Percentiles rank a stretch among this genome's conserved stretches.
Conservation (phyloP, 2,329 filamentous ascomycete species). For the Ceratocystis cacaofunesta region DNA sequence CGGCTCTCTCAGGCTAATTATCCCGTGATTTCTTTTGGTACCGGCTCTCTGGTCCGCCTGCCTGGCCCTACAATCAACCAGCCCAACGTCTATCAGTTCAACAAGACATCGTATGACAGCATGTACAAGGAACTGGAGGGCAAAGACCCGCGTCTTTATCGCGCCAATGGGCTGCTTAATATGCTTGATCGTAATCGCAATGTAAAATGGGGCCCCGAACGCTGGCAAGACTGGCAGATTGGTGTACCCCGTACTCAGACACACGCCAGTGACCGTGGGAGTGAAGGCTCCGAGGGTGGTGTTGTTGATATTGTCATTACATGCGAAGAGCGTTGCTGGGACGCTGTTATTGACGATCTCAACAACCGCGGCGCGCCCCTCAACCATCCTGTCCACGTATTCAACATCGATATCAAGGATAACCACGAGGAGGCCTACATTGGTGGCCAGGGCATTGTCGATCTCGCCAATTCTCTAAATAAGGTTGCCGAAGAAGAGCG, state of each 20-base stretch:
- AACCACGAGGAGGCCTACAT: slow-evolving; percentile 93
- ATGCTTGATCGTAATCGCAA: slow-evolving; percentile 87
- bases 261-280: slow-evolving; percentile 60
- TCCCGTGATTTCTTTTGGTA: slow-evolving; percentile 96
- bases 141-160: slow-evolving; percentile 79
- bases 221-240: slow-evolving; percentile 94
- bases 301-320: slow-evolving; percentile 91
- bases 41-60: slow-evolving; percentile 81
- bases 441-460: slow-evolving; percentile 80
- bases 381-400: slow-evolving; percentile 89
- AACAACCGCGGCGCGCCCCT: slow-evolving; percentile 71
- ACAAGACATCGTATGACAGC: slow-evolving; percentile 83
- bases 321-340: slow-evolving; percentile 96
- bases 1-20: slow-evolving; percentile 74
- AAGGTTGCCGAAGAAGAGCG: slow-evolving; percentile 64
- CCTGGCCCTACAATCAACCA: slow-evolving; percentile 83
- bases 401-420: slow-evolving; percentile 97
- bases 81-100: slow-evolving; percentile 97
- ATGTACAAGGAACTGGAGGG: slow-evolving; percentile 83
- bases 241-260: slow-evolving; percentile 63
- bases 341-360: slow-evolving; percentile 89
- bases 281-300: slow-evolving; percentile 68
- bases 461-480: slow-evolving; percentile 76
- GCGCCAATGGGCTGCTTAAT: slow-evolving; percentile 80
- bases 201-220: slow-evolving; percentile 89